Base-by-base conservation (phyloP, 2,329 filamentous ascomycete species). In the Chaetothyriales sp. region DNA sequence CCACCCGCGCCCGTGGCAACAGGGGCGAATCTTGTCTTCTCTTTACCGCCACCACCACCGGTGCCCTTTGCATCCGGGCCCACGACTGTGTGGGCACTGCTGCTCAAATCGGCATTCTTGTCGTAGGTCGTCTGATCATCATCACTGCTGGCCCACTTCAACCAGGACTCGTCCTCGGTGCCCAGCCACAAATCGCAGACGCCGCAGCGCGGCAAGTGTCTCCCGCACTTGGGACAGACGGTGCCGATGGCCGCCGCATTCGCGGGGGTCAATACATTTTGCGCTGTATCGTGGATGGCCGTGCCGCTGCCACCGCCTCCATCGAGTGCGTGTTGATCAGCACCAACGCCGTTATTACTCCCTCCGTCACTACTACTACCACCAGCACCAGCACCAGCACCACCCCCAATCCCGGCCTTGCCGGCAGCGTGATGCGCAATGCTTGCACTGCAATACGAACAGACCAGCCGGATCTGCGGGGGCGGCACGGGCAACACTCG, bases 131-230 rank as follows among this genome's bases (percentile, higher is more conserved):
- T 9, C 10, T 49, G 53, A 15, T 33, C 47, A 15, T 52, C 45
- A 37, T 53, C 53, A 8, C 25, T 29, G 7, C 51, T 52, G 50
- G 56, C 56, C 56, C 58, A 59, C 18, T 58, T 58, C 44, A 60
- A 46, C 46, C 56, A 73, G 56, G 70, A 69, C 4, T 77, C 74
- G 62, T 81, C 77, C 0, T 77, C 75, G 10, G 72, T 72, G 0
- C 80, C 80, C 2, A 83, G 68, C 77, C 77, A 82, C 56, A 79
- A 65, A 61, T 75, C 76, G 60, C 80, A 83, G 9, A 83, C 69
- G 1, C 76, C 77, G 58, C 80, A 83, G 2, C 79, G 71, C 1
- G 80, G 80, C 72, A 83, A 76, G 58, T 79, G 77, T 1, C 77
- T 69, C n/a, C 75, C 76, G 60, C 80, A 83, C 48, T 75, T 75